Percentiles rank a stretch among this genome's conserved stretches.
Evolutionary conservation across 2,329 filamentous ascomycete genomes (phyloP).

Genomic region (Fusarium luffae): DNA sequence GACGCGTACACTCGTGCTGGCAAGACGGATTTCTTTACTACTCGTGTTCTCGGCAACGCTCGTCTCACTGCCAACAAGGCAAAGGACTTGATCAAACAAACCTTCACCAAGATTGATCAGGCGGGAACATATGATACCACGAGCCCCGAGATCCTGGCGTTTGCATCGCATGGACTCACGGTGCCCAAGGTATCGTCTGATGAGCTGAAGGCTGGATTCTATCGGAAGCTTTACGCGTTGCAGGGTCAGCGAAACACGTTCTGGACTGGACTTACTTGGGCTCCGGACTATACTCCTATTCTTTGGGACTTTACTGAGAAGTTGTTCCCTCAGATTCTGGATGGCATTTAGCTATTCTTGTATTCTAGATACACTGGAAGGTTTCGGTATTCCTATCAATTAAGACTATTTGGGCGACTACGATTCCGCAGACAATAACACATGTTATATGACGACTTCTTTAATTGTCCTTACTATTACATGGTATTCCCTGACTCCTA

Average conservation of each 20-base stretch:
- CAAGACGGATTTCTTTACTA: background rate
- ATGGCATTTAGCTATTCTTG: background rate
- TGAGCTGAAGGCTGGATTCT: conserved; percentile 50
- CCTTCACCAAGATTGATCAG: background rate
- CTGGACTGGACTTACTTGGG: conserved; percentile 48
- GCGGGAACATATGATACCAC: conserved; percentile 17
- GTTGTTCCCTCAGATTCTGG: conserved; percentile 17
- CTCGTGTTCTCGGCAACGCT: conserved; percentile 15
- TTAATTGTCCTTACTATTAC: too few relatives aligned
- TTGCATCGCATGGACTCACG: conserved; percentile 36
- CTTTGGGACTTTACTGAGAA: conserved; percentile 43
- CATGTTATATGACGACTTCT: too few relatives aligned
- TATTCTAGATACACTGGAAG: too few relatives aligned
- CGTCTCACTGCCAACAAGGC: conserved; percentile 4
- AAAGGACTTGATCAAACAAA: background rate
- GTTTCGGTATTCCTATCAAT: too few relatives aligned
- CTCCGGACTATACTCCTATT: conserved; percentile 41
- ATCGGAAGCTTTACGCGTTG: conserved; percentile 47
- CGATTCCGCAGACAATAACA: too few relatives aligned
- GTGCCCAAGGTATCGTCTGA: conserved; percentile 41
- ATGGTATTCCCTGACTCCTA: too few relatives aligned
- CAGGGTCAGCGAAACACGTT: conserved; percentile 52
- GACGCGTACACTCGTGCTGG: conserved; percentile 13
- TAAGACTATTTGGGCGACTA: too few relatives aligned
- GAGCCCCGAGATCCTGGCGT: conserved; percentile 26